Evolutionary conservation across 1,284 basidiomycete species (phyloP), one percentile per base, ranked within the genome.

Genomic region (Leccinum griseonigrum): DNA sequence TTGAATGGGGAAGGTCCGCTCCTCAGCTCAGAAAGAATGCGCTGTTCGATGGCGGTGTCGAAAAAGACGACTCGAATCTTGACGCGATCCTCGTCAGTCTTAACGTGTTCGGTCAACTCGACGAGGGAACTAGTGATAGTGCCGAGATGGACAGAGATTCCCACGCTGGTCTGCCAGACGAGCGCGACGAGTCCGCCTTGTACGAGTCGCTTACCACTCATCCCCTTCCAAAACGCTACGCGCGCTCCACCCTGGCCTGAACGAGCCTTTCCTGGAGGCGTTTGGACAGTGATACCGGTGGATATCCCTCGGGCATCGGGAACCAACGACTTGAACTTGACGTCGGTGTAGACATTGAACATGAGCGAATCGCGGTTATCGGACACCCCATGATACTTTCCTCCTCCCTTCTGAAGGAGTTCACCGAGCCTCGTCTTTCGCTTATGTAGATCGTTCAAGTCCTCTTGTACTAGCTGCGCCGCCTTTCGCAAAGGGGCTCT

Each of bases 111-210:
- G 0, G 71, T 72, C 34, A 86, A 64, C 22, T 85, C 82, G 3
- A 62, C 67, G 11, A 68, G 51, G 4, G 77, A 70, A 56, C 77
- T 83, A 1, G 79, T 73, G 1, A 86, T 66, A 4, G 77, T 74
- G 0, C 85, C 85, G 14, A 87, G 77, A 65, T 83, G 78, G 18
- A 85, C 75, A 13, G 76, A 69, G 1, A 75, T 62, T 3, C 67
- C 62, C 1, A 61, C 59, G 16, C 62, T 65, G 0, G 64, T 69
- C 56, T 78, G 71, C 78, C 81, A 82, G 26, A 87, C 69, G 0
- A 88, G 73, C 36, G 81, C 85, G 34, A 88, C 75, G 1, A 89
- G 79, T 3, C 83, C 82, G 2, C 86, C 86, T 64, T 79, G 77
- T 54, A 81, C 77, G 28, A 88, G 75, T 2, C 85, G 77, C 62